A percentile compares a stretch with the other conserved stretches of the same genome.
phyloP scores from a whole-genome alignment of 306 rosid genomes.

The Chamaecrista fasciculata region DNA sequence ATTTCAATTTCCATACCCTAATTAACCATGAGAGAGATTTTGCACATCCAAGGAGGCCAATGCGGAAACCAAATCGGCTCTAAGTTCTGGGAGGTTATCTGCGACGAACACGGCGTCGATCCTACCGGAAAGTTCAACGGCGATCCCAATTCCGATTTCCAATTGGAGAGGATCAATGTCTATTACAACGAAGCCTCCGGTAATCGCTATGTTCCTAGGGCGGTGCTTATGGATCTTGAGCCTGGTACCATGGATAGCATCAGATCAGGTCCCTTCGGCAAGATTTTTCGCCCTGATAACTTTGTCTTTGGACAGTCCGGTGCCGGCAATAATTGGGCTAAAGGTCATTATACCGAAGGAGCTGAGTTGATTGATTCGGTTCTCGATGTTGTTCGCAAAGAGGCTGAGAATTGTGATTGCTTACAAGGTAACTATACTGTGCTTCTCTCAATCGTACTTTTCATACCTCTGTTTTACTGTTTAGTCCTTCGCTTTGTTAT shows the following conservation, averaged over 20 bases:
- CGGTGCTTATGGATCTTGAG: constrained; percentile 43
- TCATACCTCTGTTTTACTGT: not conserved
- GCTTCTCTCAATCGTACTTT: not conserved
- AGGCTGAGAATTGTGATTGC: constrained; percentile 47
- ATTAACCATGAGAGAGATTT: constrained; percentile 37
- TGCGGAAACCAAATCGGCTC: constrained; percentile 46
- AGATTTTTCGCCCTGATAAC: constrained; percentile 41
- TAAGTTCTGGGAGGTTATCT: constrained; percentile 44
- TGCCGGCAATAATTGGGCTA: constrained; percentile 78
- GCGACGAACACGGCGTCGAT: constrained; percentile 43
- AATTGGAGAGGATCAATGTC: constrained; percentile 37
- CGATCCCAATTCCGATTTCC: not conserved
- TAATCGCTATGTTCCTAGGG: constrained; percentile 35
- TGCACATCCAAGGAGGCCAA: constrained; percentile 44
- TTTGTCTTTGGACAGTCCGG: constrained; percentile 43
- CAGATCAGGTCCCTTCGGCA: constrained; percentile 41
- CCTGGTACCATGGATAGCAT: constrained; percentile 45
- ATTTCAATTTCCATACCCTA: not conserved
- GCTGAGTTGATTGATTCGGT: constrained; percentile 40
- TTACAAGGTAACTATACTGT: constrained; percentile 34
- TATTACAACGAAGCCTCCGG: constrained; percentile 40
- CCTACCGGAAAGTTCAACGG: constrained; percentile 25
- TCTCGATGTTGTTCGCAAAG: constrained; percentile 45
- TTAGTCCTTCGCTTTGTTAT: not conserved
- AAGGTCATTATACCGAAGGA: constrained; percentile 44